Base-by-base conservation (phyloP, 2,329 filamentous ascomycete genomes). In the Camillea tinctor region DNA sequence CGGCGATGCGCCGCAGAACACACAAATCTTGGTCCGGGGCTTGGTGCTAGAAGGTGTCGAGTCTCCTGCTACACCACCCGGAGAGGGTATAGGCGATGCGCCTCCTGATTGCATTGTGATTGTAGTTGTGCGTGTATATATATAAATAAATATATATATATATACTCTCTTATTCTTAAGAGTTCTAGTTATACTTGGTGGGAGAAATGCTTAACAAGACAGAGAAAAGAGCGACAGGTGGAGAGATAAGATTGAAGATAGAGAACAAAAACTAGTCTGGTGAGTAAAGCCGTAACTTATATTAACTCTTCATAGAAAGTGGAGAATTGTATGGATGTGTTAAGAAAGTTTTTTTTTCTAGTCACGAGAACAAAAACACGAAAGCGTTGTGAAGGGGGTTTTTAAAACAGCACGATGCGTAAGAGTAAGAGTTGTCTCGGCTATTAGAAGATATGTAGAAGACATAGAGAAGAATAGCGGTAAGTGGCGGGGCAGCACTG, bases 1-100 rank as follows among this genome's bases (percentile, higher is more conserved):
- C 17, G 84, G 75, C 8, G 86, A 89, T 56, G 95, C 87, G 72
- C 94, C 95, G 80, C 95, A 98, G 84, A 97, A 98, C 67, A 98
- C 94, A 75, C 92, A 96, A 73, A 97, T 89, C 65, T 91, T 91
- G 61, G 89, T 80, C 62, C 67, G 73, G 64, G 58, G 64, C 67
- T 68, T 58, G 69, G 64, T 64, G 60, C 65, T 15, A 44, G 68
- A 64, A 55, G 74, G 69, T 1, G 74, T 75, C n/a, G 69, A 62
- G 13, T 71, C 71, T 60, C 70, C 62, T 8, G 75, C 69, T 23
- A 64, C 68, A 44, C 70, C 67, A 63, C 67, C 63, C n/a, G 63
- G 63, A 21, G 73, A 69, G 20, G 71, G 68, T 56, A 73, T 60
- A n/a, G 75, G 74, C 20, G 77, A 77, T 40, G 69, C 72, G 62